Percentiles rank a stretch among this genome's conserved stretches.
These are phyloP conservation scores for Syzygium grande DNA, from an alignment of 345 rosid species.

Conservation along the genomic window DNA sequence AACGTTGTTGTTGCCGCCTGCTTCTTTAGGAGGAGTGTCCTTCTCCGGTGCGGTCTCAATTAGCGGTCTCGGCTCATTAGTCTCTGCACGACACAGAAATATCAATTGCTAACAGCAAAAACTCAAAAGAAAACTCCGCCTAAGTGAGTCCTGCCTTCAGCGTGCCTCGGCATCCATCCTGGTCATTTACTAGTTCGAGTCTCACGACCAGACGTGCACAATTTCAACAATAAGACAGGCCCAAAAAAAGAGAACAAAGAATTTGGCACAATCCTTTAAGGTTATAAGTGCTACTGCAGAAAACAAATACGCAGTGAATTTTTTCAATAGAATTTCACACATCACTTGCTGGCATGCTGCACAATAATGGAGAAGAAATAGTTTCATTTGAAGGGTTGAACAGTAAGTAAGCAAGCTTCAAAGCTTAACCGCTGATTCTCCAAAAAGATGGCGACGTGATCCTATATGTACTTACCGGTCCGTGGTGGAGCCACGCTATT, in stretches of 20 bases:
- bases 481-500: background rate
- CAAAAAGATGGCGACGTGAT: background rate
- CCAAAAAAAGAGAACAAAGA: background rate
- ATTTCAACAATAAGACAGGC: background rate
- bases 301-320: background rate
- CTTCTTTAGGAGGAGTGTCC: slow-evolving; percentile 13
- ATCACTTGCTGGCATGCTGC: background rate
- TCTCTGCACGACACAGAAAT: slow-evolving; percentile 4
- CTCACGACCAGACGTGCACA: background rate
- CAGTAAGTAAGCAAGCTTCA: background rate
- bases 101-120: background rate
- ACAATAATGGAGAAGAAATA: background rate
- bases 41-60: background rate
- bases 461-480: background rate
- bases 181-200: background rate
- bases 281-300: background rate
- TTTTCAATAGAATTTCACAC: background rate
- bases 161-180: background rate
- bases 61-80: slow-evolving; percentile 1
- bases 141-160: background rate
- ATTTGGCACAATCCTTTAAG: background rate
- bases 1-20: slow-evolving; percentile 27
- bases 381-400: background rate
- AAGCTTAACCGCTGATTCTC: background rate
- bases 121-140: background rate